These are phyloP conservation scores for Volvariella surrecta DNA, from an alignment of 1,284 basidiomycete species.

Conservation along the genomic window DNA sequence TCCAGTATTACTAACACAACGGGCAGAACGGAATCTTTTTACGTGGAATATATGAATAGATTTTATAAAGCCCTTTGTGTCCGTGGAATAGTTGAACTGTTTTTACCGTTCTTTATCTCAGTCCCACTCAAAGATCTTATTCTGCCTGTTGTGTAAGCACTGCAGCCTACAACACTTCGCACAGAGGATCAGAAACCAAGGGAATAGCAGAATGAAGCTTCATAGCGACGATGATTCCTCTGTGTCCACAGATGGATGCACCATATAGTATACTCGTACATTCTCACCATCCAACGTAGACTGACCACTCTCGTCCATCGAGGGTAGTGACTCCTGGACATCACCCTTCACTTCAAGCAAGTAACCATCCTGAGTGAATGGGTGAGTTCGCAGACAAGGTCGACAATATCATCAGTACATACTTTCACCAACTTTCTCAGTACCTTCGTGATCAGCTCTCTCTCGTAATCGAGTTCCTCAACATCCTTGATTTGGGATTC, in stretches of 20 bases:
- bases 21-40: too few species aligned
- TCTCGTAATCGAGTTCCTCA: constrained; percentile 90
- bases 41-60: too few species aligned
- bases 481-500: constrained; percentile 80
- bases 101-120: too few species aligned
- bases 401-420: constrained; percentile 14
- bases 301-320: constrained; percentile 47
- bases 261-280: constrained; percentile 70
- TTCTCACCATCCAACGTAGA: constrained; percentile 45
- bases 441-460: constrained; percentile 85
- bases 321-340: constrained; percentile 69
- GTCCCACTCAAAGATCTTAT: too few species aligned
- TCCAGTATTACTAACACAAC: too few species aligned
- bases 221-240: constrained; percentile 46
- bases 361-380: constrained; percentile 66
- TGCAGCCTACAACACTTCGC: too few species aligned
- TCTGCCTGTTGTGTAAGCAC: too few species aligned
- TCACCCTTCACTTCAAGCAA: constrained; percentile 79
- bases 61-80: too few species aligned
- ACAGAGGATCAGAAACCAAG: too few species aligned
- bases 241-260: constrained; percentile 73
- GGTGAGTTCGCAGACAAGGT: not conserved
- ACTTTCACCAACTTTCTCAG: constrained; percentile 88
- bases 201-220: constrained; percentile 9
- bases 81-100: too few species aligned